Percentiles rank a stretch among this genome's conserved stretches.
Evolutionary conservation across 2,329 filamentous ascomycete species (phyloP).

Genomic region (Sclerotinia minor): DNA sequence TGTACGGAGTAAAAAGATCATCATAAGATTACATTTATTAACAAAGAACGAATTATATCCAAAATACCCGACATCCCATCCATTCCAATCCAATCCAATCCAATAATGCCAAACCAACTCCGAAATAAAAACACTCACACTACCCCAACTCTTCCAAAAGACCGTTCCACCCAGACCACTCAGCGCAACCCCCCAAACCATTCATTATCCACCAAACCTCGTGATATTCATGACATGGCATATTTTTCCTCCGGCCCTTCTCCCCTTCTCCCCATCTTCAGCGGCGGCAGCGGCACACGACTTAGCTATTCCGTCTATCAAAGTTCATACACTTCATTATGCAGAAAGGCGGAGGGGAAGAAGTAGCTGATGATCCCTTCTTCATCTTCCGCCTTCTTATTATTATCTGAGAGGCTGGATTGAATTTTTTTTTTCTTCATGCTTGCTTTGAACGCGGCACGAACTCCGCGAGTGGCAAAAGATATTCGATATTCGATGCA

Average conservation of each 20-base stretch:
- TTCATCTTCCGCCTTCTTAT: background rate
- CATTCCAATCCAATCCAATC: too few relatives aligned
- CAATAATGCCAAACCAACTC: too few relatives aligned
- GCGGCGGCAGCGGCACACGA: background rate
- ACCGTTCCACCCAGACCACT: background rate
- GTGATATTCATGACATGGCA: background rate
- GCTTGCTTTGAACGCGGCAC: too few relatives aligned
- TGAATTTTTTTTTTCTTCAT: too few relatives aligned
- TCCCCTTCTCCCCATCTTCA: conserved; percentile 1
- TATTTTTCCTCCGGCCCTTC: conserved; percentile 2
- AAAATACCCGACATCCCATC: background rate
- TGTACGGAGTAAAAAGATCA: too few relatives aligned
- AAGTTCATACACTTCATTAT: conserved; percentile 19
- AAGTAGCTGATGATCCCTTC: background rate
- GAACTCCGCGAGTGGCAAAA: too few relatives aligned
- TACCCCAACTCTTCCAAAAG: background rate
- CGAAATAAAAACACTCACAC: background rate
- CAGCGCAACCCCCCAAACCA: background rate
- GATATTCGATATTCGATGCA: too few relatives aligned
- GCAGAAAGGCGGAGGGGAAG: conserved; percentile 19
- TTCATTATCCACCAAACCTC: background rate
- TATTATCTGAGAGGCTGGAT: too few relatives aligned
- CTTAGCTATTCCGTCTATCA: background rate
- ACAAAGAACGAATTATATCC: background rate
- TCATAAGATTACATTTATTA: too few relatives aligned